Base-by-base conservation (phyloP, 441 rosid genomes). In the Hypseocharis bilobata region DNA sequence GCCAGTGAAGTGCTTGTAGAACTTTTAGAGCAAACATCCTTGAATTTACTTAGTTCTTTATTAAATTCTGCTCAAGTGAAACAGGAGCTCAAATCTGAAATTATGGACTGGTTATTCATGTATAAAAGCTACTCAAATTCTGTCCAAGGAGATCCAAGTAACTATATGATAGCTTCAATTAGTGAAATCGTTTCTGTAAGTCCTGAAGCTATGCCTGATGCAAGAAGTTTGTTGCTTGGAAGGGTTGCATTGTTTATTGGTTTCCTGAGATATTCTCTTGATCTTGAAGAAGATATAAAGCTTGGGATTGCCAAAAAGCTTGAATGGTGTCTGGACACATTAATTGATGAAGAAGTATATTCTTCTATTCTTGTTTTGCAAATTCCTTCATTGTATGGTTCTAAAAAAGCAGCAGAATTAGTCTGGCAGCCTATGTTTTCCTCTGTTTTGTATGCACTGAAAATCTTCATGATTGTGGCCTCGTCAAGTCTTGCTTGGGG, bases 1-100 rank as follows among this genome's bases (percentile, higher is more conserved):
- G 89, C 87, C 1, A 68, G 86, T 72, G 94, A 85, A 82, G 85
- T 87, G 68, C 74, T 82, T 62, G 81, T 83, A 13, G 92, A 92
- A 75, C 91, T 92, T 70, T 36, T 90, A 75, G 98, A 86, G 78
- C 86, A 74, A 72, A 84, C 86, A 59, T 78, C 81, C 45, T 44
- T 82, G 34, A 85, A 86, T 78, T 81, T 92, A 69, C 74, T 84
- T 67, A 61, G 54, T 76, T 80, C 91, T 61, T 64, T 89, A 63
- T 76, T 92, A 36, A 88, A 82, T 75, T 72, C 96, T 63, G 68
- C 70, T 69, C 81, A 84, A 62, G 62, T 84, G 71, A 77, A 74
- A 59, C 83, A 68, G 45, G 89, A 86, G 72, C 65, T 54, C 68
- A 89, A 79, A 77, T 59, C 77, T 72, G 81, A 83, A 71, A 66